phyloP scores from a whole-genome alignment of 2,329 filamentous ascomycete species.

The Paracorniculantispora psalliotae region DNA sequence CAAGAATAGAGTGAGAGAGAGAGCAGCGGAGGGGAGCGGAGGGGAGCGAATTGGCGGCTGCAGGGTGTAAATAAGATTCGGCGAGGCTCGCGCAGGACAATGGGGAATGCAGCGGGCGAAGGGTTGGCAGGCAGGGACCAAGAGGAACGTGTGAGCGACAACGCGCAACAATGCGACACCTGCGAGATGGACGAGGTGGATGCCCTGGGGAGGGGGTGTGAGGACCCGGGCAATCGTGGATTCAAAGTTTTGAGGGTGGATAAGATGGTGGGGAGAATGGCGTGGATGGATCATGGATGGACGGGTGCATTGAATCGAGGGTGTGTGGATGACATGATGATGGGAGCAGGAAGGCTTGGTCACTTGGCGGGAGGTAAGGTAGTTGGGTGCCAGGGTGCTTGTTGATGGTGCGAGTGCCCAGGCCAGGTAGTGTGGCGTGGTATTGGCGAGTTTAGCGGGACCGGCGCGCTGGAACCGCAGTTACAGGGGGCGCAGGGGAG shows the following conservation, averaged over 20 bases:
- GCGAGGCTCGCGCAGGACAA: slow-evolving; percentile 2
- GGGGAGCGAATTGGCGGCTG: not conserved
- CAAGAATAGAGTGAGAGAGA: not conserved
- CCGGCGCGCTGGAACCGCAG: not conserved
- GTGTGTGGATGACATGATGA: not conserved
- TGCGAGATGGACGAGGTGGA: not conserved
- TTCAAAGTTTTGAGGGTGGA: slow-evolving; percentile 10
- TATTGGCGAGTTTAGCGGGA: not conserved
- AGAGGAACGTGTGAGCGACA: not conserved
- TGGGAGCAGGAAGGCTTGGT: not conserved
- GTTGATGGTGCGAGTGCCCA: not conserved
- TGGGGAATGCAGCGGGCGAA: not conserved
- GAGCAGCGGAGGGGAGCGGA: not conserved
- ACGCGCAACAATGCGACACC: not conserved
- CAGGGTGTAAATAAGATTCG: slow-evolving; percentile 9
- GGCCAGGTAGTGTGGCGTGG: too few species aligned
- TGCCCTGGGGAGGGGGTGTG: not conserved
- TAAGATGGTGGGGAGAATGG: not conserved
- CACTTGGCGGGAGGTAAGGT: too few species aligned
- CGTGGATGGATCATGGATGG: not conserved
- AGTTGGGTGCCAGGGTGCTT: too few species aligned
- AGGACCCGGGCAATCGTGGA: slow-evolving; percentile 5
- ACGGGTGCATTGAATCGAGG: not conserved
- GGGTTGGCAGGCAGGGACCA: not conserved
- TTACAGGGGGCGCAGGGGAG: not conserved